Evolutionary conservation across 495 filamentous ascomycete genomes (phyloP).

Genomic region (Podospora bellae-mahoneyi): DNA sequence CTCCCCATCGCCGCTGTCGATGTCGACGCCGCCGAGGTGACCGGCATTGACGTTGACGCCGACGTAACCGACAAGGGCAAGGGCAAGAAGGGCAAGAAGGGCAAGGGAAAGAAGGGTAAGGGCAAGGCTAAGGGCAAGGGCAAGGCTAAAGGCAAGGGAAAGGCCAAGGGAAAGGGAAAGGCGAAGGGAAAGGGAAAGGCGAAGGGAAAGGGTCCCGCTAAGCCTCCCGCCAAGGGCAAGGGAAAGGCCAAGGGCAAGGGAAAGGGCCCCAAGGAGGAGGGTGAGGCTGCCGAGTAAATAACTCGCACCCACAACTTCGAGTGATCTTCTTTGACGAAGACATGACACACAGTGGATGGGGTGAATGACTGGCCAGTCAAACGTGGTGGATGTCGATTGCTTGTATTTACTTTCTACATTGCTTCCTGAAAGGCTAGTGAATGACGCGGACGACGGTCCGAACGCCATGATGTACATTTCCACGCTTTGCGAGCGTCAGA

Average conservation of each 20-base stretch:
- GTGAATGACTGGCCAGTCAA: background rate
- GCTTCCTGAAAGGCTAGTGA: background rate
- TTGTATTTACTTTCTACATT: background rate
- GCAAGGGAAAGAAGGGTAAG: constrained; percentile 17
- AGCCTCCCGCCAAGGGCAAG: constrained; percentile 10
- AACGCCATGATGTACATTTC: background rate
- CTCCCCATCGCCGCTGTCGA: constrained; percentile 3
- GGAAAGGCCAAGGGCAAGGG: constrained; percentile 14
- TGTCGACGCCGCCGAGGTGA: background rate
- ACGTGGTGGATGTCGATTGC: background rate
- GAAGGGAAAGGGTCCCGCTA: background rate
- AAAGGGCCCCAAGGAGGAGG: constrained; percentile 1
- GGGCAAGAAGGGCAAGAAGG: constrained; percentile 15
- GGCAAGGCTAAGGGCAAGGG: constrained; percentile 10
- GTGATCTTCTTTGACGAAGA: background rate
- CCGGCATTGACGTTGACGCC: constrained; percentile 11
- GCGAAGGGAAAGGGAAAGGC: background rate
- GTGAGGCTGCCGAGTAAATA: constrained; percentile 4
- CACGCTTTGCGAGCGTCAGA: background rate
- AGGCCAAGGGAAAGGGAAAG: constrained; percentile 12
- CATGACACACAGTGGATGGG: background rate
- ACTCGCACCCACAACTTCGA: background rate
- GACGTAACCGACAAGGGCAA: constrained; percentile 6
- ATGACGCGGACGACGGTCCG: background rate
- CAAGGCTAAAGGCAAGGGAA: constrained; percentile 14